Evolutionary conservation across 2,329 filamentous ascomycete genomes (phyloP), one percentile per base, ranked within the genome.

Genomic region (Alternaria ventricosa): DNA sequence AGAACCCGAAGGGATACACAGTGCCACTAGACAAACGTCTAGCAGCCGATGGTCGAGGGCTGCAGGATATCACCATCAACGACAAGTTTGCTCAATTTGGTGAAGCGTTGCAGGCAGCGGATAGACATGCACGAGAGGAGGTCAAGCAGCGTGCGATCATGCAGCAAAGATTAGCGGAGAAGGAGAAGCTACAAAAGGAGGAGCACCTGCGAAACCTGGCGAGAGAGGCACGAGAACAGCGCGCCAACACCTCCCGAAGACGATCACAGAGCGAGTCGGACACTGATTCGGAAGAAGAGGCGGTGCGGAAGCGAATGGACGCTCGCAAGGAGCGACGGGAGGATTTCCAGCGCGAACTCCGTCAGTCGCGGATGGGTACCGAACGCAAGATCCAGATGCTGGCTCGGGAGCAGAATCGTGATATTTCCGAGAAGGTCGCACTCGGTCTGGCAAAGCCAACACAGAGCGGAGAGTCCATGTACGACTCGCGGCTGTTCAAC

Each of bases 1-100:
- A 99, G 87, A 99, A 99, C 79, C 93, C 95, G 1, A 98, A 98
- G 83, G 96, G 96, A 74, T 99, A 97, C 77, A 99, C 96, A 0
- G 93, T 99, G 1, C 93, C 96, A 0, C 81, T 99, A 55, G 96
- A 99, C 80, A 99, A 99, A 84, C 90, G 96, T 77, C 83, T 99
- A 71, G 96, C 96, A 18, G 95, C 96, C 9, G 95, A 98, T 79
- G 96, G 96, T 12, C 88, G 96, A 74, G 93, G 93, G 1, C 79
- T 99, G 66, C 94, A 97, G 79, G 96, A 99, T 78, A 89, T 97
- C 45, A 91, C 93, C 7, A 98, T 99, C 82, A 98, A 97, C 82
- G 96, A 99, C 84, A 98, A 97, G 78, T 98, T 99, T 77, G 95
- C 95, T 3, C 93, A 97, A 74, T 96, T 99, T 77, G 92, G 94